Conservation (phyloP, 2,329 filamentous ascomycete genomes). For the Ceratocystis alfenasii region DNA sequence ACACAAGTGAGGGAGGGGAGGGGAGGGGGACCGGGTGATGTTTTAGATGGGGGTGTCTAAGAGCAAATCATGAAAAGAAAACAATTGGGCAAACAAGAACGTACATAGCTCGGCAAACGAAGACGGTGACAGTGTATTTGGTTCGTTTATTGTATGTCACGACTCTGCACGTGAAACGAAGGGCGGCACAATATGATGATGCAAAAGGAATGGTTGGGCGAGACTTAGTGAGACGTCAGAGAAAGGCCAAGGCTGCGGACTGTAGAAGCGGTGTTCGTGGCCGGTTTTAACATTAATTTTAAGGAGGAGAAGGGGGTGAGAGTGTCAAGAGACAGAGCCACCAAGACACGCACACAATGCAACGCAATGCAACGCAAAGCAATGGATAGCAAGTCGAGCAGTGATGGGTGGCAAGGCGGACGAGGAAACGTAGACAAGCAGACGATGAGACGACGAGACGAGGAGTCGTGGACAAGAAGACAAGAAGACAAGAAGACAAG, state of each 20-base stretch:
- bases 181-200: neutral
- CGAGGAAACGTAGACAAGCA: no score
- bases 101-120: neutral
- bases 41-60: neutral
- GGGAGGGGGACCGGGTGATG: neutral
- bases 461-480: no score
- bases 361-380: no score
- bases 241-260: neutral
- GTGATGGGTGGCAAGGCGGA: no score
- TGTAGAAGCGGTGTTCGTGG: neutral
- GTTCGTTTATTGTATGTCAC: neutral
- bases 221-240: constrained; percentile 1
- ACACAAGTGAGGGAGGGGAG: neutral
- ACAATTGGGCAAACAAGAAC: neutral
- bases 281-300: neutral
- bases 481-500: no score
- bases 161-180: neutral
- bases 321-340: neutral
- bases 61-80: neutral
- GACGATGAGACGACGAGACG: no score
- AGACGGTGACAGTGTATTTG: neutral
- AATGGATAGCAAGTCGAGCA: no score
- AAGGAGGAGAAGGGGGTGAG: neutral
- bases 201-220: neutral
- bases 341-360: no score